Evolutionary conservation across 805 yeast genomes (phyloP).

Genomic region (Vanderwaltozyma verrucispora): DNA sequence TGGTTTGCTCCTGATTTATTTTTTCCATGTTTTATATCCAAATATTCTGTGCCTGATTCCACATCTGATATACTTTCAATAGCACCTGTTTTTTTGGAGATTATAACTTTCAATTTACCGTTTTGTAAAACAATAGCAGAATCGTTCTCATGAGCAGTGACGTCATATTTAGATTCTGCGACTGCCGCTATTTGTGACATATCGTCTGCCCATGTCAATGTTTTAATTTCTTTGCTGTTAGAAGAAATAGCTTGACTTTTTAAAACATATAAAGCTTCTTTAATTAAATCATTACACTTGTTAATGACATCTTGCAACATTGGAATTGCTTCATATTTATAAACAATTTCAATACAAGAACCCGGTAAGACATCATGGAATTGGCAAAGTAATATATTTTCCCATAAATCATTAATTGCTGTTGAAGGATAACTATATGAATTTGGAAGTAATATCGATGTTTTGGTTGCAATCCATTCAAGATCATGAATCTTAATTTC

Average conservation of each 20-base stretch:
- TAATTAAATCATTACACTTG: conserved; percentile 42
- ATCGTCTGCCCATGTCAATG: conserved; percentile 48
- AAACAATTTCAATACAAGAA: conserved; percentile 88
- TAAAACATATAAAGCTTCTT: conserved; percentile 39
- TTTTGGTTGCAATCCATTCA: conserved; percentile 71
- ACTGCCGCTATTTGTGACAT: conserved; percentile 29
- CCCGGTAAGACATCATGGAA: conserved; percentile 99
- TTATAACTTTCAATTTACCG: conserved; percentile 45
- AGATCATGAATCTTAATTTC: conserved; percentile 77
- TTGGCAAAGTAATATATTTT: conserved; percentile 78
- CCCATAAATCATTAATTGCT: conserved; percentile 70
- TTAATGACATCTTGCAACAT: conserved; percentile 52
- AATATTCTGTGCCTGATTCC: conserved; percentile 48
- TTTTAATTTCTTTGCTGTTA: conserved; percentile 30
- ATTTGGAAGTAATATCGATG: conserved; percentile 40
- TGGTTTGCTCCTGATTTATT: conserved; percentile 68
- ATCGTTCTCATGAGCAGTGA: conserved; percentile 19
- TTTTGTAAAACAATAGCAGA: conserved; percentile 47
- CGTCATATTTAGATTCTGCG: not conserved
- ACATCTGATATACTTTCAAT: conserved; percentile 57
- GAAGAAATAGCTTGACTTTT: conserved; percentile 16
- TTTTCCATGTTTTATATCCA: conserved; percentile 46
- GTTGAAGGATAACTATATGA: conserved; percentile 62
- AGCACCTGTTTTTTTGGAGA: conserved; percentile 47
- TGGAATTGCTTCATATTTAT: conserved; percentile 77